Evolutionary conservation across 371 early-diverging fungal species (phyloP).

Genomic region (Rhizopus sp.): DNA sequence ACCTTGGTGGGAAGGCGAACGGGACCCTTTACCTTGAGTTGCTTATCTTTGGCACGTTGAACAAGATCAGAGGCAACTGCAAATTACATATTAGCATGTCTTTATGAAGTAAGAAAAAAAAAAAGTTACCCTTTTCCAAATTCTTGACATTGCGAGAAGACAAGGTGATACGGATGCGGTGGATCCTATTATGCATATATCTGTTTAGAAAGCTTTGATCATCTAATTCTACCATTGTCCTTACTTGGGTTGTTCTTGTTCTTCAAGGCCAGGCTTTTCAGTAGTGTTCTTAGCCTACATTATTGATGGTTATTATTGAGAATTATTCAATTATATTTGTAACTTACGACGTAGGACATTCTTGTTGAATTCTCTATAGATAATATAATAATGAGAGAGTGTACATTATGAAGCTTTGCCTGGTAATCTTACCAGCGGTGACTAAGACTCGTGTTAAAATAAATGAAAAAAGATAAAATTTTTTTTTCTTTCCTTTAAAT

Average conservation of each 20-base stretch:
- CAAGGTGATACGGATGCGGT: constrained; percentile 96
- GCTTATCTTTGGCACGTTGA: constrained; percentile 97
- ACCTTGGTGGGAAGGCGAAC: constrained; percentile 98
- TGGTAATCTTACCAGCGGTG: constrained; percentile 42
- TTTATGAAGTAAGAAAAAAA: neutral
- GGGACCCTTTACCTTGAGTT: constrained; percentile 97
- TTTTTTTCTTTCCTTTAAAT: neutral
- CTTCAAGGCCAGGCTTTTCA: constrained; percentile 61
- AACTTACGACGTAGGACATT: constrained; percentile 57
- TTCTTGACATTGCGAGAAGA: constrained; percentile 97
- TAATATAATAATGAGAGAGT: neutral
- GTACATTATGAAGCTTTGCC: neutral
- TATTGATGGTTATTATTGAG: neutral
- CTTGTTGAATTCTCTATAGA: constrained; percentile 29
- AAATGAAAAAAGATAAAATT: constrained; percentile 12
- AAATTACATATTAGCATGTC: neutral
- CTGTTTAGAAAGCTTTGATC: constrained; percentile 6
- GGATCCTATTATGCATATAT: constrained; percentile 55
- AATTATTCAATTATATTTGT: neutral
- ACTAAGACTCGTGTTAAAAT: constrained; percentile 32
- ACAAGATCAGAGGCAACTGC: constrained; percentile 92
- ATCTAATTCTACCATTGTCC: neutral
- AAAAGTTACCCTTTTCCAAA: constrained; percentile 80
- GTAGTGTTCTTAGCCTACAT: constrained; percentile 49
- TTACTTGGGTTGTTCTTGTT: constrained; percentile 55